Conservation (phyloP, 208 protist genomes). For the Trypanosoma lewisi region DNA sequence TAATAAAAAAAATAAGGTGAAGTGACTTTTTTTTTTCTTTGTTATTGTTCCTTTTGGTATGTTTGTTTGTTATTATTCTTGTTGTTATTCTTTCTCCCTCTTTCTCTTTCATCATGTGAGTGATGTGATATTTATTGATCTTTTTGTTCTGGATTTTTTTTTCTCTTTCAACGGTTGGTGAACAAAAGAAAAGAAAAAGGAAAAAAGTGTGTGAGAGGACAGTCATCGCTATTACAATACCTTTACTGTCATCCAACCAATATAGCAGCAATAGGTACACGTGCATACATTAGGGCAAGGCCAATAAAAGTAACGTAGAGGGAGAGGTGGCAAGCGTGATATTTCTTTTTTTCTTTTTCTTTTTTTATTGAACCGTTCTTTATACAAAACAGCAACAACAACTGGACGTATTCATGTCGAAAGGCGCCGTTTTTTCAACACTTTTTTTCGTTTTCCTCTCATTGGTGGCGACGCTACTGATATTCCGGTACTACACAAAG, state of each 20-base stretch:
- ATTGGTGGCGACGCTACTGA: constrained; percentile 42
- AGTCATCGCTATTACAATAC: too few relatives aligned
- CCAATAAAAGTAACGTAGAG: neutral
- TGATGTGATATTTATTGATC: constrained; percentile 6
- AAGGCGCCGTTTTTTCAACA: constrained; percentile 46
- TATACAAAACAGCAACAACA: too few relatives aligned
- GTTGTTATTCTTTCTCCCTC: constrained; percentile 5
- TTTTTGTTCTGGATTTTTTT: constrained; percentile 8
- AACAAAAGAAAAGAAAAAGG: constrained; percentile 4
- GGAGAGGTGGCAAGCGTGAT: neutral
- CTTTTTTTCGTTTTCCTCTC: constrained; percentile 76
- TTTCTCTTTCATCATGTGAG: neutral
- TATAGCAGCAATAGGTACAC: too few relatives aligned
- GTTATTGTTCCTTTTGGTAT: neutral
- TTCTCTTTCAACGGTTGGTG: neutral
- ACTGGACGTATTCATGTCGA: constrained; percentile 31
- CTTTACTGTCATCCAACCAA: too few relatives aligned
- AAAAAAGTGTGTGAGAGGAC: too few relatives aligned
- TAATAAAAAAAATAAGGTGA: neutral
- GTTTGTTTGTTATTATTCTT: neutral
- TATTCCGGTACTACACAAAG: constrained; percentile 83
- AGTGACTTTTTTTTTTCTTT: neutral
- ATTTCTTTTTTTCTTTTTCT: neutral
- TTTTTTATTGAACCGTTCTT: too few relatives aligned
- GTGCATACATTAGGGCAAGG: neutral